These are phyloP conservation scores for Aegilops longissima DNA, from an alignment of 176 grass and related monocot genomes.

Conservation along the genomic window DNA sequence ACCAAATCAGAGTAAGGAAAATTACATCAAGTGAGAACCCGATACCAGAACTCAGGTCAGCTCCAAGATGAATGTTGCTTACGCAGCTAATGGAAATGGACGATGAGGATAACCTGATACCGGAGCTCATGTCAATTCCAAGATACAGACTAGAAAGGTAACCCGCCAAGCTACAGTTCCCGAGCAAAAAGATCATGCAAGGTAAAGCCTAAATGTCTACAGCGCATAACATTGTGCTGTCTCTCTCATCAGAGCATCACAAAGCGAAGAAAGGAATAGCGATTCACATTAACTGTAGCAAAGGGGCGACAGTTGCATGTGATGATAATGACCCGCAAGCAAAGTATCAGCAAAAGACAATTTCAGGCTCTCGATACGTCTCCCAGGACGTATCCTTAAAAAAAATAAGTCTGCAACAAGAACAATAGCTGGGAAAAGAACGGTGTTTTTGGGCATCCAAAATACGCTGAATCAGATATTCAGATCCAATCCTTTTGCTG, in stretches of 20 bases:
- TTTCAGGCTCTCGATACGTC: neutral
- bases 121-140: constrained; percentile 22
- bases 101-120: neutral
- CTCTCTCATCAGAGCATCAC: constrained; percentile 25
- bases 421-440: constrained; percentile 4
- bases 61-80: constrained; percentile 5
- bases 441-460: neutral
- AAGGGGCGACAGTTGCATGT: constrained; percentile 33
- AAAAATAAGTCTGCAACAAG: constrained; percentile 4
- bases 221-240: constrained; percentile 35
- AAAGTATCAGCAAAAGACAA: neutral
- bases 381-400: too few relatives aligned
- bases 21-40: neutral
- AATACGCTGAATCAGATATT: constrained; percentile 17
- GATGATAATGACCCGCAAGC: constrained; percentile 30
- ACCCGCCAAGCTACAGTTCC: constrained; percentile 13
- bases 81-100: neutral
- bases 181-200: constrained; percentile 23
- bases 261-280: constrained; percentile 33
- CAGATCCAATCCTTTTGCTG: neutral
- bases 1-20: constrained; percentile 28
- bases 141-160: neutral
- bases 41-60: constrained; percentile 23
- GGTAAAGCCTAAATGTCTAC: neutral
- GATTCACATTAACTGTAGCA: constrained; percentile 26